A percentile compares a stretch with the other conserved stretches of the same genome.
Evolutionary conservation across 257 asterid genomes (phyloP).

Genomic region (Gentiana dahurica): DNA sequence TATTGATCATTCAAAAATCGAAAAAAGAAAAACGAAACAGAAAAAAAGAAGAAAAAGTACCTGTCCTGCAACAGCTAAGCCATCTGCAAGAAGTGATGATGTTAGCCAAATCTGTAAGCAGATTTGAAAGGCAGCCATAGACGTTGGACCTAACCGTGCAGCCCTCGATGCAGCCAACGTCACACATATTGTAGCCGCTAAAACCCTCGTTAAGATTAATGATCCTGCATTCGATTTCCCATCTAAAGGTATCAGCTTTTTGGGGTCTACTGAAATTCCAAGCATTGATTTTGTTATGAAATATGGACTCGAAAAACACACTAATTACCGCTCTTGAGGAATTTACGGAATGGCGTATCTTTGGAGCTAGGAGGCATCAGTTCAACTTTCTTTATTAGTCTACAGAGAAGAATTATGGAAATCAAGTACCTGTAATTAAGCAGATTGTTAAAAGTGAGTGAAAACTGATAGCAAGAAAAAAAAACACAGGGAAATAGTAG

Average conservation of each 20-base stretch:
- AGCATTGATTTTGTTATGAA: too few species aligned
- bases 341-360: slow-evolving; percentile 57
- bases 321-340: slow-evolving; percentile 68
- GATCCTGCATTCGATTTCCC: slow-evolving; percentile 29
- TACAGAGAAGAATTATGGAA: slow-evolving; percentile 47
- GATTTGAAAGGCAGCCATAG: slow-evolving; percentile 94
- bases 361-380: slow-evolving; percentile 65
- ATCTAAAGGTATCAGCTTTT: neutral
- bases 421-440: slow-evolving; percentile 55
- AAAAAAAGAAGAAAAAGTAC: slow-evolving; percentile 17
- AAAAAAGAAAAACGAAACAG: too few species aligned
- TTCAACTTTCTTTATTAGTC: slow-evolving; percentile 55
- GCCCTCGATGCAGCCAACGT: slow-evolving; percentile 86
- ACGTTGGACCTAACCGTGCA: slow-evolving; percentile 71
- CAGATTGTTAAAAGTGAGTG: neutral
- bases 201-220: slow-evolving; percentile 60
- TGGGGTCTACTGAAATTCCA: neutral
- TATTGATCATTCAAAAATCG: too few species aligned
- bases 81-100: slow-evolving; percentile 94
- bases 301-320: neutral
- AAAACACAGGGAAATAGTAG: too few species aligned
- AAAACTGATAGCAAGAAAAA: neutral
- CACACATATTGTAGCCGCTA: slow-evolving; percentile 88
- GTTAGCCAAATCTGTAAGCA: slow-evolving; percentile 94
- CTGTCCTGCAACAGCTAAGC: slow-evolving; percentile 99